Conservation (phyloP, 2,329 filamentous ascomycete species). For the Gliomastix tumulicola region DNA sequence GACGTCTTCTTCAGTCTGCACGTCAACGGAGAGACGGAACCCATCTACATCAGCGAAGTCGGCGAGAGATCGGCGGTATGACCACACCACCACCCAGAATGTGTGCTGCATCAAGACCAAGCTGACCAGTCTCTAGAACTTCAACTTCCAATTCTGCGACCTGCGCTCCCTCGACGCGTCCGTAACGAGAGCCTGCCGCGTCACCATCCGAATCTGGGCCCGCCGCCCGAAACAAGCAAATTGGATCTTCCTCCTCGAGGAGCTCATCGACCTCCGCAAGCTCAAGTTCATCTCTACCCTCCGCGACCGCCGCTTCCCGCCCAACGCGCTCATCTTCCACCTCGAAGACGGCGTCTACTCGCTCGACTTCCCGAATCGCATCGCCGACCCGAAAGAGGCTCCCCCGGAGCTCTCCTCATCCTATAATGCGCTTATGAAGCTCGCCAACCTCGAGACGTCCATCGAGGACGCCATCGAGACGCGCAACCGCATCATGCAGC, state of each 20-base stretch:
- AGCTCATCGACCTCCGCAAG: conserved; percentile 62
- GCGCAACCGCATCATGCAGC: conserved; percentile 63
- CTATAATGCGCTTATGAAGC: conserved; percentile 80
- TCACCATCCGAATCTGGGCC: conserved; percentile 72
- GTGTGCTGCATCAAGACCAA: too few species aligned
- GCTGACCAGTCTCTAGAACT: conserved; percentile 50
- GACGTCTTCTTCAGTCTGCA: conserved; percentile 88
- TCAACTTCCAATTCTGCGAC: conserved; percentile 82
- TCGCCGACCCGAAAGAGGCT: conserved; percentile 45
- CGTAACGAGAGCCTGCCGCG: conserved; percentile 56
- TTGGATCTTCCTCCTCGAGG: conserved; percentile 61
- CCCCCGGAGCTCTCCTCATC: conserved; percentile 58
- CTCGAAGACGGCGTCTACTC: conserved; percentile 83
- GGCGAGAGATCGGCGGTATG: conserved; percentile 64
- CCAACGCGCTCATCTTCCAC: conserved; percentile 80
- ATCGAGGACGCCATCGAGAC: conserved; percentile 84
- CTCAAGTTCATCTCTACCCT: conserved; percentile 76
- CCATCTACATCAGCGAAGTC: conserved; percentile 86
- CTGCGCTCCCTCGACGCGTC: conserved; percentile 54
- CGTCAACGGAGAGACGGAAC: conserved; percentile 55
- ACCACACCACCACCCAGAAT: background rate
- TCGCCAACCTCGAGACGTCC: conserved; percentile 83
- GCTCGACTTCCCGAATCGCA: conserved; percentile 54
- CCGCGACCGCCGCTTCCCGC: conserved; percentile 63
- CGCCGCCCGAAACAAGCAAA: conserved; percentile 41